Conservation (phyloP, 2,329 filamentous ascomycete species). For the Cadophora sp. region DNA sequence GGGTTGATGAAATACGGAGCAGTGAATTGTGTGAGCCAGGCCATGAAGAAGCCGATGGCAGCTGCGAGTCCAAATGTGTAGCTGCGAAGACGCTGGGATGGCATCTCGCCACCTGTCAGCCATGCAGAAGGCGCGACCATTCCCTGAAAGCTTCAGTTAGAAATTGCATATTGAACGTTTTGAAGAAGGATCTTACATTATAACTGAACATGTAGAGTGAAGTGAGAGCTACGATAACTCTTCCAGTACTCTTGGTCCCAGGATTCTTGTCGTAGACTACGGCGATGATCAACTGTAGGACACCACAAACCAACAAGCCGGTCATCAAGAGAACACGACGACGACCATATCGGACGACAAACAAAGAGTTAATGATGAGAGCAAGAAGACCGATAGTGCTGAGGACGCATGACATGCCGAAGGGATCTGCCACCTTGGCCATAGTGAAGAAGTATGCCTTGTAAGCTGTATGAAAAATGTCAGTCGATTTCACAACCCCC, state of each 20-base stretch:
- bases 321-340: constrained; percentile 59
- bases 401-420: constrained; percentile 63
- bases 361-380: constrained; percentile 58
- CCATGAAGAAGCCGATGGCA: constrained; percentile 60
- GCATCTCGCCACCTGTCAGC: constrained; percentile 63
- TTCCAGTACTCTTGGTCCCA: constrained; percentile 48
- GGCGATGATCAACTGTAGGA: constrained; percentile 62
- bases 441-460: constrained; percentile 66
- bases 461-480: constrained; percentile 49
- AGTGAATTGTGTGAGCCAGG: constrained; percentile 59
- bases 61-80: constrained; percentile 63
- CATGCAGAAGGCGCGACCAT: constrained; percentile 58
- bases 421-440: constrained; percentile 60
- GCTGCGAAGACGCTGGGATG: constrained; percentile 60
- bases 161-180: neutral
- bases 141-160: constrained; percentile 10
- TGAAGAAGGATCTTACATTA: constrained; percentile 18
- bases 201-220: constrained; percentile 35
- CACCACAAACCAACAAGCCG: constrained; percentile 58
- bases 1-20: constrained; percentile 67
- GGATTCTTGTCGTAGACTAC: constrained; percentile 56
- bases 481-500: neutral
- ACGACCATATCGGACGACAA: constrained; percentile 60
- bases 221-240: constrained; percentile 56
- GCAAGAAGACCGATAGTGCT: constrained; percentile 59